Evolutionary conservation across 257 asterid species (phyloP).

Genomic region (Penstemon davidsonii): DNA sequence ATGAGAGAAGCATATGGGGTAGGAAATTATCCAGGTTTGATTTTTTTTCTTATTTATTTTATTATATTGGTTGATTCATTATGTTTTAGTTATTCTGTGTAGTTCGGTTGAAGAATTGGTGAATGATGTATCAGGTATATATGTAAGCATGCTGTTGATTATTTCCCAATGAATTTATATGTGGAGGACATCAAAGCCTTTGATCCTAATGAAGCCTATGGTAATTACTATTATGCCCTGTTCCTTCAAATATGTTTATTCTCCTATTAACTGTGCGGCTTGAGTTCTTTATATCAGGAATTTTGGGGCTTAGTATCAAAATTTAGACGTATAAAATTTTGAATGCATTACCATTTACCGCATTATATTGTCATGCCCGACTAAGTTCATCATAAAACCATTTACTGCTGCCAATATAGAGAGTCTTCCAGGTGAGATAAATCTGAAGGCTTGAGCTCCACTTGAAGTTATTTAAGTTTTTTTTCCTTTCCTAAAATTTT

Average conservation of each 20-base stretch:
- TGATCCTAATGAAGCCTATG: conserved; percentile 92
- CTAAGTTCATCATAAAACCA: too few relatives aligned
- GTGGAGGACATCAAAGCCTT: conserved; percentile 93
- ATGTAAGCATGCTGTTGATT: conserved; percentile 82
- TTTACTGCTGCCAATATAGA: too few relatives aligned
- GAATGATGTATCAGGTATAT: conserved; percentile 63
- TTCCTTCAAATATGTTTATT: not conserved
- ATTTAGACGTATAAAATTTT: too few relatives aligned
- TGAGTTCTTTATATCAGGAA: too few relatives aligned
- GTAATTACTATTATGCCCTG: conserved; percentile 38
- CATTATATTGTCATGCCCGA: too few relatives aligned
- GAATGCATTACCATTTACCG: too few relatives aligned
- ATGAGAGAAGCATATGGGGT: conserved; percentile 70
- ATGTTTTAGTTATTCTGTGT: not conserved
- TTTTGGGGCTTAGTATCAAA: too few relatives aligned
- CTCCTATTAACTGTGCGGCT: not conserved
- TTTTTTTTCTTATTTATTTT: not conserved
- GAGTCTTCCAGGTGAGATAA: too few relatives aligned
- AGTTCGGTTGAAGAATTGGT: conserved; percentile 21
- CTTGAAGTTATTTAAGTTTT: too few relatives aligned
- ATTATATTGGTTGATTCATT: not conserved
- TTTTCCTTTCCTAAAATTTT: too few relatives aligned
- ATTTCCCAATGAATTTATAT: conserved; percentile 78
- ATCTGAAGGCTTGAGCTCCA: too few relatives aligned
- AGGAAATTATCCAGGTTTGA: conserved; percentile 55